Conservation (phyloP, 768 basidiomycete genomes). For the Boletales sp. region DNA sequence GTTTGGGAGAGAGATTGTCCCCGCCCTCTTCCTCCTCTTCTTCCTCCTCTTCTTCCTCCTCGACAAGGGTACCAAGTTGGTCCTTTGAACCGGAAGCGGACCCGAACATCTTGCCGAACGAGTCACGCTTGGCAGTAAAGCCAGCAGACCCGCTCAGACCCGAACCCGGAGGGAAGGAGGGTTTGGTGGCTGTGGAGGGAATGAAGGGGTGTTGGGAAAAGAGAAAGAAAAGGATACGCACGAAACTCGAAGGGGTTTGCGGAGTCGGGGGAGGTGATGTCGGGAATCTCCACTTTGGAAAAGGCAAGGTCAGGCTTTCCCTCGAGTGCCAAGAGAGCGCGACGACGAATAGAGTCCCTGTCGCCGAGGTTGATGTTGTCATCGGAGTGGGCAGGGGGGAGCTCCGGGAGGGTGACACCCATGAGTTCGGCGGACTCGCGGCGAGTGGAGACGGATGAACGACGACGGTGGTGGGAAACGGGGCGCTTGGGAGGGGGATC, state of each 20-base stretch:
- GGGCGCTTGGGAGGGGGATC: conserved; percentile 44
- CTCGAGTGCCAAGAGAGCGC: conserved; percentile 84
- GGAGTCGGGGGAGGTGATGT: too few species aligned
- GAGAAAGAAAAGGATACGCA: conserved; percentile 36
- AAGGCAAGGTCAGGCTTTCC: conserved; percentile 72
- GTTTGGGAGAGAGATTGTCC: too few species aligned
- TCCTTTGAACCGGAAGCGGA: conserved; percentile 68
- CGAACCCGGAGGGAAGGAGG: conserved; percentile 52
- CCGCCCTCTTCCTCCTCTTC: too few species aligned
- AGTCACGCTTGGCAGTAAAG: conserved; percentile 77
- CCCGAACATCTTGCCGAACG: conserved; percentile 66
- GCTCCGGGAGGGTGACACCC: conserved; percentile 71
- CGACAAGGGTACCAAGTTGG: conserved; percentile 72
- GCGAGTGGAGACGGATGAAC: conserved; percentile 86
- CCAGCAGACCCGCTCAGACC: too few species aligned
- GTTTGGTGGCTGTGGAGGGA: conserved; percentile 49
- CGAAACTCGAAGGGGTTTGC: conserved; percentile 65
- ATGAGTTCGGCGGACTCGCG: conserved; percentile 89
- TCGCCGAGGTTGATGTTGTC: conserved; percentile 64
- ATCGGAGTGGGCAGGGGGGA: conserved; percentile 63
- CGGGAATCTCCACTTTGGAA: conserved; percentile 81
- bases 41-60: conserved; percentile 87
- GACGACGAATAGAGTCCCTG: conserved; percentile 74
- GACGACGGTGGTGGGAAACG: conserved; percentile 79
- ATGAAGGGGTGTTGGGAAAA: conserved; percentile 4